Conservation (phyloP, 2,329 filamentous ascomycete genomes). For the Clarireedia sp. region DNA sequence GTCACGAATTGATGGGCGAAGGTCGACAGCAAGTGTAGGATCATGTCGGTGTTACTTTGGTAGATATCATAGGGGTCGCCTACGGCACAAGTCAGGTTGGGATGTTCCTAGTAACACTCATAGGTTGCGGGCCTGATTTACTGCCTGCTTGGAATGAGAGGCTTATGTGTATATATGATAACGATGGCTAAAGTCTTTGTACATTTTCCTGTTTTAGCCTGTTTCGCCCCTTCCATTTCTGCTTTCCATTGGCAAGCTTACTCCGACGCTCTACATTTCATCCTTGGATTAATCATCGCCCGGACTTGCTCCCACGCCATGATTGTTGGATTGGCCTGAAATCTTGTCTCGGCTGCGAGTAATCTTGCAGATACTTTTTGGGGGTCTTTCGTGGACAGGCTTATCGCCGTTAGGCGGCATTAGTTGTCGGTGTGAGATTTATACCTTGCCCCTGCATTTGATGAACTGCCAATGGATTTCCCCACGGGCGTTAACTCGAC, state of each 20-base stretch:
- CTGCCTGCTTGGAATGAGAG: no score
- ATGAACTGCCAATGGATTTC: background rate
- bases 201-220: no score
- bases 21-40: background rate
- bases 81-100: background rate
- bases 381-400: background rate
- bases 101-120: background rate
- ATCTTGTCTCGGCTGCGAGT: background rate
- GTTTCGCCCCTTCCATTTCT: no score
- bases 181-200: no score
- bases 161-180: no score
- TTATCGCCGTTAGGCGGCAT: background rate
- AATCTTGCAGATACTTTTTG: background rate
- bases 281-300: no score
- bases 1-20: background rate
- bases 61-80: background rate
- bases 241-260: no score
- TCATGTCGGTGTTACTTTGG: background rate
- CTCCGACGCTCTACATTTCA: no score
- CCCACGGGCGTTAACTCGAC: background rate
- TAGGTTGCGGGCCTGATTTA: no score
- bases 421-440: background rate
- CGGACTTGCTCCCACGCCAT: no score
- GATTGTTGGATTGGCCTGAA: background rate
- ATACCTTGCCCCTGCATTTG: background rate